Conservation (phyloP, 2,329 filamentous ascomycete genomes). For the Lecanicillium sp. region DNA sequence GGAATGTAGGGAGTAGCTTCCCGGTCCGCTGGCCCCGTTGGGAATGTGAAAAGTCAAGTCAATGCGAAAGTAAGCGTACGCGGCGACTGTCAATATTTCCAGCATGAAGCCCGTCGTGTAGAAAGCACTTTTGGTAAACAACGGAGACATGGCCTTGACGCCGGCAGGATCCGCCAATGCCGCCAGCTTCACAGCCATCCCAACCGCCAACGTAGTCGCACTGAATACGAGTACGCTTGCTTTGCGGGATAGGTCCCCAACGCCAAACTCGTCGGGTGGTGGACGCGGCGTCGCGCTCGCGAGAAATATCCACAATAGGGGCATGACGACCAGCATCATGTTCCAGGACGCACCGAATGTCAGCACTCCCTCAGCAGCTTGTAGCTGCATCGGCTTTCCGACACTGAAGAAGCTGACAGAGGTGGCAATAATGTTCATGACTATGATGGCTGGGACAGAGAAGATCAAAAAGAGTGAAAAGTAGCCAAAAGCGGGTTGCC, state of each 20-base stretch:
- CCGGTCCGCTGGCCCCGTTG: constrained; percentile 17
- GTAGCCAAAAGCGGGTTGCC: constrained; percentile 25
- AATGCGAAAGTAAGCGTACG: constrained; percentile 24
- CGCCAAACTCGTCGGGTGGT: constrained; percentile 26
- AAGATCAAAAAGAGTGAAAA: constrained; percentile 20
- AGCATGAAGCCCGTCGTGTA: constrained; percentile 31
- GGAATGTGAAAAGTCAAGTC: constrained; percentile 27
- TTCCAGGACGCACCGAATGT: constrained; percentile 20
- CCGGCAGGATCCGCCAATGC: constrained; percentile 20
- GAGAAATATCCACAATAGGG: constrained; percentile 20
- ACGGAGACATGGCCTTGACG: constrained; percentile 16
- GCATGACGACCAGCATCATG: constrained; percentile 19
- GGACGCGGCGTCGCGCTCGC: constrained; percentile 23
- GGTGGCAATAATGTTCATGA: constrained; percentile 27
- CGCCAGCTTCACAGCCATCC: constrained; percentile 21
- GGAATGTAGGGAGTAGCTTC: not conserved
- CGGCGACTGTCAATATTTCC: constrained; percentile 24
- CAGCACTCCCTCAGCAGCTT: constrained; percentile 15
- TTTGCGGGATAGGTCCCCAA: constrained; percentile 25
- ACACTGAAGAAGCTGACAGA: constrained; percentile 21
- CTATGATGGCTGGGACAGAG: constrained; percentile 23
- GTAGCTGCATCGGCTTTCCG: not conserved
- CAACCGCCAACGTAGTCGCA: constrained; percentile 17
- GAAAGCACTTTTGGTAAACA: constrained; percentile 29
- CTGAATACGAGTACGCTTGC: constrained; percentile 22